Evolutionary conservation across 495 filamentous ascomycete genomes (phyloP).

Genomic region (Aspergillus heteromorphus): DNA sequence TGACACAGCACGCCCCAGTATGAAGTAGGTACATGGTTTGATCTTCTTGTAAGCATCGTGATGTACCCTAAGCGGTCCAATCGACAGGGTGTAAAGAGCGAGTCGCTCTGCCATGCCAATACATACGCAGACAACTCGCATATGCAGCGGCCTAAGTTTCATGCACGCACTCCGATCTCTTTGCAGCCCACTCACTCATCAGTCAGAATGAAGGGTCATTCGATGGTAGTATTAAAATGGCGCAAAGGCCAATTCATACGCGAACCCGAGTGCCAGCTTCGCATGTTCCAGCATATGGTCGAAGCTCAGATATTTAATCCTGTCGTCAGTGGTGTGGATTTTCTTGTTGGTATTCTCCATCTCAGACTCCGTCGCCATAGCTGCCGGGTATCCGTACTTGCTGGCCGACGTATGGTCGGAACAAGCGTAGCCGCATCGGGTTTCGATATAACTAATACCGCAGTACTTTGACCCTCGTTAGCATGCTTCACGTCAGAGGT

Average conservation of each 20-base stretch:
- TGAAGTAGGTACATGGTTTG: no score
- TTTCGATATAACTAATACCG: conserved; percentile 81
- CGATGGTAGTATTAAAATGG: conserved; percentile 22
- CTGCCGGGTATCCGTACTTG: conserved; percentile 90
- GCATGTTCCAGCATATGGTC: conserved; percentile 98
- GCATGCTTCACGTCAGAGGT: not conserved
- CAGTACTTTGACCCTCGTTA: conserved; percentile 60
- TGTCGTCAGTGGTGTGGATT: conserved; percentile 88
- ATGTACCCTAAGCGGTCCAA: no score
- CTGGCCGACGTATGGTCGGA: conserved; percentile 95
- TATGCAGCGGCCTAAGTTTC: not conserved
- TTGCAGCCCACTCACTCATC: not conserved
- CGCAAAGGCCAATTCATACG: conserved; percentile 70
- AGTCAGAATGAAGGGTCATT: not conserved
- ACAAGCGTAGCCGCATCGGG: conserved; percentile 96
- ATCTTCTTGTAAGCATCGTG: no score
- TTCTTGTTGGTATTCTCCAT: conserved; percentile 81
- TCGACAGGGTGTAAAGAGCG: no score
- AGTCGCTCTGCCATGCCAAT: no score
- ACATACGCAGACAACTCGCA: no score
- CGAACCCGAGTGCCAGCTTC: conserved; percentile 81
- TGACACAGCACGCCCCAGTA: no score
- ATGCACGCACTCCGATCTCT: no score
- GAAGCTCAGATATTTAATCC: conserved; percentile 83
- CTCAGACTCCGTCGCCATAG: conserved; percentile 90